Evolutionary conservation across 805 yeast species (phyloP).

Genomic region (Yamadazyma sp.): DNA sequence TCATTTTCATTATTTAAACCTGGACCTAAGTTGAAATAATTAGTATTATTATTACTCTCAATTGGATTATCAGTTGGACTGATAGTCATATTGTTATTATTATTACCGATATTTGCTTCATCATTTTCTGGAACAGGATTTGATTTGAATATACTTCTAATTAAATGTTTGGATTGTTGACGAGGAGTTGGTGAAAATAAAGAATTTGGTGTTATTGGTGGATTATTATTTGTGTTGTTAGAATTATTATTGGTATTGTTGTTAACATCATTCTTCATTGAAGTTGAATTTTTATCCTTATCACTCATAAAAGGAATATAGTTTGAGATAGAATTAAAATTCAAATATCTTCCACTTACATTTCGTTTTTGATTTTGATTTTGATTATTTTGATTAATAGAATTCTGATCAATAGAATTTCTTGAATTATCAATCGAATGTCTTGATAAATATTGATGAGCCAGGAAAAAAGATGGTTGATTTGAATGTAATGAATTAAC

Average conservation of each 20-base stretch:
- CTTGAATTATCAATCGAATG: slow-evolving; percentile 34
- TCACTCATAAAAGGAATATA: slow-evolving; percentile 43
- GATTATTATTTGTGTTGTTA: slow-evolving; percentile 13
- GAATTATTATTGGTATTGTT: slow-evolving; percentile 19
- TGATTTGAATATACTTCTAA: slow-evolving; percentile 30
- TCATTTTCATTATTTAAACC: neutral
- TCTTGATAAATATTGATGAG: slow-evolving; percentile 38
- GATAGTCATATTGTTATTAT: too few relatives aligned
- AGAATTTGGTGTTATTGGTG: slow-evolving; percentile 3
- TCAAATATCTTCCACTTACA: slow-evolving; percentile 24
- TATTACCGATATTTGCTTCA: neutral
- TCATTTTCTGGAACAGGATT: too few relatives aligned
- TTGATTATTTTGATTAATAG: slow-evolving; percentile 24
- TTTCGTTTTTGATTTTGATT: slow-evolving; percentile 13
- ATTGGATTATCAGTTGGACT: too few relatives aligned
- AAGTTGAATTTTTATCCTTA: slow-evolving; percentile 15
- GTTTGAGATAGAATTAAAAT: slow-evolving; percentile 35
- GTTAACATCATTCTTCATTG: neutral
- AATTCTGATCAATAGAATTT: slow-evolving; percentile 31
- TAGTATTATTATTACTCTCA: too few relatives aligned
- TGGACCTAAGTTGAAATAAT: neutral
- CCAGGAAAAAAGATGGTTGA: slow-evolving; percentile 43
- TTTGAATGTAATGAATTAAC: slow-evolving; percentile 38
- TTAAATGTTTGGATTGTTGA: slow-evolving; percentile 29
- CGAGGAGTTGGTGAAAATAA: slow-evolving; percentile 13